These are phyloP conservation scores for Plasmodium inui DNA, from an alignment of 169 alveolate species.

Conservation along the genomic window DNA sequence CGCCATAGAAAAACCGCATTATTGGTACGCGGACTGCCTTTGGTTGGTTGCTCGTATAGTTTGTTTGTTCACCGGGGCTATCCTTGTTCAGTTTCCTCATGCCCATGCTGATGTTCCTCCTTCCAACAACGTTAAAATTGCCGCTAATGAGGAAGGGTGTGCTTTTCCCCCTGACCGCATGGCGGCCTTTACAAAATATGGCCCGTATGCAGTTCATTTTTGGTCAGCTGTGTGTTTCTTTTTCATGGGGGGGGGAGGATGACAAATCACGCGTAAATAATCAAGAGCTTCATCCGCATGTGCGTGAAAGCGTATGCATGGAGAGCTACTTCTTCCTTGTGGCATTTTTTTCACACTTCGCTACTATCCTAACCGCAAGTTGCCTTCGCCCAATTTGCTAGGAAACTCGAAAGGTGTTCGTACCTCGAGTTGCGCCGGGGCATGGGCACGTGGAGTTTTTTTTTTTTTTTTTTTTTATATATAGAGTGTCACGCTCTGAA, in stretches of 20 bases:
- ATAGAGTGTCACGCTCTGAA: too few relatives aligned
- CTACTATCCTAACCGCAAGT: background rate
- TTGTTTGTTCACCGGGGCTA: background rate
- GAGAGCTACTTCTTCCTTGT: background rate
- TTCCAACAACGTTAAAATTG: background rate
- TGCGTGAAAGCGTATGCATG: background rate
- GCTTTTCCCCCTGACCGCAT: background rate
- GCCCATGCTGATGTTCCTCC: slow-evolving; percentile 8
- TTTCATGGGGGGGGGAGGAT: background rate
- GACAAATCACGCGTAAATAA: background rate
- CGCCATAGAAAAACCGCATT: slow-evolving; percentile 51
- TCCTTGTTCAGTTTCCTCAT: background rate
- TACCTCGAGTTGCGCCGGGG: background rate
- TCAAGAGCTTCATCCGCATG: background rate
- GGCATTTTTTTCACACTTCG: background rate
- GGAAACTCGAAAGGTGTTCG: background rate
- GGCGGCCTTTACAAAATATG: slow-evolving; percentile 9
- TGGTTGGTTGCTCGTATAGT: slow-evolving; percentile 5
- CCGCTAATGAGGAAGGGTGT: background rate
- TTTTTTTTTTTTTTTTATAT: too few relatives aligned
- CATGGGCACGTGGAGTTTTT: background rate
- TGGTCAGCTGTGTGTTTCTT: background rate
- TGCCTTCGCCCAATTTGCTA: background rate
- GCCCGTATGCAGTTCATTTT: slow-evolving; percentile 8
- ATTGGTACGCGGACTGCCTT: slow-evolving; percentile 65